Base-by-base conservation (phyloP, 371 early-diverging fungal genomes). In the Blakeslea trispora region DNA sequence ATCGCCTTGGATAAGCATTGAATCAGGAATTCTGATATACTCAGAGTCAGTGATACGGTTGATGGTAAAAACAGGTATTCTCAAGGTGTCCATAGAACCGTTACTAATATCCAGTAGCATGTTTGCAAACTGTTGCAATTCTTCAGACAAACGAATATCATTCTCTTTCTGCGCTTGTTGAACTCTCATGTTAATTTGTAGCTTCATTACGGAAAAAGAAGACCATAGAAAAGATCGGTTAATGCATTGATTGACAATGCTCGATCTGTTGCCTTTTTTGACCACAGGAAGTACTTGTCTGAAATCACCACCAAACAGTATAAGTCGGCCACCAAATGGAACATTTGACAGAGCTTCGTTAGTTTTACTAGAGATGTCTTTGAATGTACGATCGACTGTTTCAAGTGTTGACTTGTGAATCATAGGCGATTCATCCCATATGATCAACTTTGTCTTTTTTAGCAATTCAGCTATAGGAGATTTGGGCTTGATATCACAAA, bases 391-490 rank as follows among this genome's bases (percentile, higher is more conserved):
- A 40, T 64, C 59, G 0, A 70, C 62, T 9, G 68, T 68, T 50
- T 75, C 64, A 24, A 68, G 40, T 6, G 43, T 46, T 21, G 15
- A 5, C 45, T 49, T 24, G 43, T 41, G 34, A 43, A 57, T 11
- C 57, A 66, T 63, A 5, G 67, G 54, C 1, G 52, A 58, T 43
- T 66, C 63, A 35, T 71, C 64, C 63, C 64, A 71, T 10, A 66
- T 14, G 28, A 66, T 64, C 1, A 59, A 3, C 6, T 41, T 49
- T 1, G 67, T 47, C n/a, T 18, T 44, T 1, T 5, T n/a, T 9
- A 71, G 35, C 5, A 57, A 34, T 5, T 41, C 4, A 3, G 64
- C 64, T 0, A 46, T 5, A 22, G 32, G 42, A 18, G 50, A 21
- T 5, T 19, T 14, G 13, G 23, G 40, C 0, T 13, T 37, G 3